phyloP scores from a whole-genome alignment of 805 yeast species.

The Metschnikowia sp. region DNA sequence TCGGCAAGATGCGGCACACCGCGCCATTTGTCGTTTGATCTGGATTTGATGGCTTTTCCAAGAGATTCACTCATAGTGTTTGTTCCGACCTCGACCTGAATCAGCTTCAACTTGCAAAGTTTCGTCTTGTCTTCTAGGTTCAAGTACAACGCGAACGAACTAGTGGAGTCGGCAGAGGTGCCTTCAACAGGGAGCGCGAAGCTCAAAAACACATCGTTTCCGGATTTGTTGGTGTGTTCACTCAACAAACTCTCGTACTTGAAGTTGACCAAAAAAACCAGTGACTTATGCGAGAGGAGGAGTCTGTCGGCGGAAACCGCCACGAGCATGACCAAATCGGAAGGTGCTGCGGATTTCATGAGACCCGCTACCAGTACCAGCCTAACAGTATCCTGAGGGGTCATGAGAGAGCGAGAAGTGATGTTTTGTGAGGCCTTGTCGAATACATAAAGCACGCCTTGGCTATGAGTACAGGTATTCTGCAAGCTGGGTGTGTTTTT shows the following conservation, averaged over 20 bases:
- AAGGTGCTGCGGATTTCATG: conserved; percentile 7
- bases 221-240: conserved; percentile 24
- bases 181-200: conserved; percentile 38
- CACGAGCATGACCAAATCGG: conserved; percentile 26
- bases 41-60: conserved; percentile 51
- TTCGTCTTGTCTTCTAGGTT: conserved; percentile 42
- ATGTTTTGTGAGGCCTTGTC: conserved; percentile 16
- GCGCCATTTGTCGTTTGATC: conserved; percentile 16
- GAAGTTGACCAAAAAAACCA: conserved; percentile 43
- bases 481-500: background rate
- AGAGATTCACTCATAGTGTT: conserved; percentile 67
- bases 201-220: conserved; percentile 21
- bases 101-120: conserved; percentile 40
- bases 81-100: conserved; percentile 58
- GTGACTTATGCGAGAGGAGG: conserved; percentile 38
- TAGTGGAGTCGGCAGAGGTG: conserved; percentile 36
- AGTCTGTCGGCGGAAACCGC: conserved; percentile 46
- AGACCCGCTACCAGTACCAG: conserved; percentile 21
- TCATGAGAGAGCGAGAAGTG: conserved; percentile 22
- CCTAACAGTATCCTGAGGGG: conserved; percentile 19
- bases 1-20: conserved; percentile 26
- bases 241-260: conserved; percentile 41
- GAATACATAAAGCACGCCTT: conserved; percentile 27
- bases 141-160: conserved; percentile 41
- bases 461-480: conserved; percentile 16